Evolutionary conservation across 148 eudicot genomes (phyloP).

Genomic region (Cornus suecica): DNA sequence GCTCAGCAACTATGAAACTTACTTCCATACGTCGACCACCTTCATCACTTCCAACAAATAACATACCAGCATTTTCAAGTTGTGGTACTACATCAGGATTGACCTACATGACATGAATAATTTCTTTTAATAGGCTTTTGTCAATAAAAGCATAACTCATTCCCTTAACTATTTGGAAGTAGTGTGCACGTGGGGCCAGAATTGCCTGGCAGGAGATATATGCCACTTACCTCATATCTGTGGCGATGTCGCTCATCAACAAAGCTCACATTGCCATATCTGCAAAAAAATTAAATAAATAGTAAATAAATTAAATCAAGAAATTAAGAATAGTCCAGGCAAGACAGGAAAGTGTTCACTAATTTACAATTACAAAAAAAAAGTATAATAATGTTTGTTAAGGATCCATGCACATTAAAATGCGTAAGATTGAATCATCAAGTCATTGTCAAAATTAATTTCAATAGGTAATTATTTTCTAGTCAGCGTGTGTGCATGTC

Average conservation of each 20-base stretch:
- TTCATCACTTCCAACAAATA: conserved; percentile 75
- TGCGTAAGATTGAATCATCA: background rate
- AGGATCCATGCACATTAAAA: too few species aligned
- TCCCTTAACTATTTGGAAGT: background rate
- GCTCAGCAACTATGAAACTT: conserved; percentile 6
- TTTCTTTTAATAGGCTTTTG: background rate
- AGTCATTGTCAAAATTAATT: background rate
- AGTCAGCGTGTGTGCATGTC: background rate
- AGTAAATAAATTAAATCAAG: conserved; percentile 3
- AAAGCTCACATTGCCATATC: conserved; percentile 58
- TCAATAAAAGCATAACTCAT: background rate
- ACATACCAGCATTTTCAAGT: conserved; percentile 71
- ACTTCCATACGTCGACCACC: conserved; percentile 81
- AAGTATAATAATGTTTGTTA: too few species aligned
- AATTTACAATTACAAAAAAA: background rate
- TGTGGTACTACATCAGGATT: conserved; percentile 59
- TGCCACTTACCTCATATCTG: conserved; percentile 64
- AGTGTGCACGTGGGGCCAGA: background rate
- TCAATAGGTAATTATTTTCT: background rate
- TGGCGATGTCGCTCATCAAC: conserved; percentile 87
- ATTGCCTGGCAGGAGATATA: background rate
- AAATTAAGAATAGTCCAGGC: background rate
- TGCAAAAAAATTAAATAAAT: conserved; percentile 17
- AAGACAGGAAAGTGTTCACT: background rate
- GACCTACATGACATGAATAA: conserved; percentile 35